Evolutionary conservation across 169 alveolate species (phyloP).

Genomic region (Besnoitia besnoiti): DNA sequence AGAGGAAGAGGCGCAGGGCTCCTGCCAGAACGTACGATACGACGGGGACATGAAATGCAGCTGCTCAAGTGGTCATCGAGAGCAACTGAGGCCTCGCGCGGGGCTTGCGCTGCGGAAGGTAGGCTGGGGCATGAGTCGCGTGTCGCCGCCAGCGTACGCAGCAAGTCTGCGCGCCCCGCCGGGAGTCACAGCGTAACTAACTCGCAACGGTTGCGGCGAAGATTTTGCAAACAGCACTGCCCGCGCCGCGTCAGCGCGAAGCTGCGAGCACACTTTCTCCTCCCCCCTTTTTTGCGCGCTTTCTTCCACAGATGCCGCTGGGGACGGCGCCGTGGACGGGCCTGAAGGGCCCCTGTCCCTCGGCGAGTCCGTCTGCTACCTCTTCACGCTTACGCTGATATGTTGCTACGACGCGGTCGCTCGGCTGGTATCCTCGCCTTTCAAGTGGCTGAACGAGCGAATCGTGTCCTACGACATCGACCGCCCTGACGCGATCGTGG

Average conservation of each 20-base stretch:
- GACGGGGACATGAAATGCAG: background rate
- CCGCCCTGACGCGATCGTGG: conserved; percentile 26
- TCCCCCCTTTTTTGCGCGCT: background rate
- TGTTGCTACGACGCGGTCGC: background rate
- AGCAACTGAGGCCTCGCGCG: too few relatives aligned
- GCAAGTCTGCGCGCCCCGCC: too few relatives aligned
- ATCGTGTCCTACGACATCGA: background rate
- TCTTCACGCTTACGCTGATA: background rate
- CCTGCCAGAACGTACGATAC: too few relatives aligned
- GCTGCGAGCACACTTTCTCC: background rate
- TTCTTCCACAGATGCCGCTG: background rate
- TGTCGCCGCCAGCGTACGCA: too few relatives aligned
- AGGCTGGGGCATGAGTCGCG: too few relatives aligned
- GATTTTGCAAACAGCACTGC: background rate
- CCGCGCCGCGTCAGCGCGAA: background rate
- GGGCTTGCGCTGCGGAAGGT: too few relatives aligned
- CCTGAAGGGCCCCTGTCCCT: background rate
- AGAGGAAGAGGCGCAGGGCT: too few relatives aligned
- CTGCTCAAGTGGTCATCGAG: too few relatives aligned
- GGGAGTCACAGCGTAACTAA: too few relatives aligned
- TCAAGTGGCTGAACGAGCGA: background rate
- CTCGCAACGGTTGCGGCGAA: too few relatives aligned
- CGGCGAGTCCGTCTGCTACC: conserved; percentile 13
- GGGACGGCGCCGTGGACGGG: background rate
- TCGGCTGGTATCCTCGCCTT: background rate